These are phyloP conservation scores for Coelastrella sp. DNA, from an alignment of 139 green algal species.

Conservation along the genomic window DNA sequence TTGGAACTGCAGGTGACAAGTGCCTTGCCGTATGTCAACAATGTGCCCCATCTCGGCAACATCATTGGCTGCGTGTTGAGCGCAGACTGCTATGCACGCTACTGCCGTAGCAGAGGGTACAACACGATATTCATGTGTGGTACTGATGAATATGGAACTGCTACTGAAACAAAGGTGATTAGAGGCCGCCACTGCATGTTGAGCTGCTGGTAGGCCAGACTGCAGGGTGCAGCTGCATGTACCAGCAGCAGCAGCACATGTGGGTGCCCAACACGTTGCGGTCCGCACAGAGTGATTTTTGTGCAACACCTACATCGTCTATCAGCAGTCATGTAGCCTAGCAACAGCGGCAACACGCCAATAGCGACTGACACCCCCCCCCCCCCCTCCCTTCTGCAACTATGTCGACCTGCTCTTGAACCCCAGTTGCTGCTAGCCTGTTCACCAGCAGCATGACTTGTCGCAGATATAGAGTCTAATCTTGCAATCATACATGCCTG, in stretches of 20 bases:
- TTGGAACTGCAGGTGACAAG: conserved; percentile 83
- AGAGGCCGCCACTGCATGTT: too few species aligned
- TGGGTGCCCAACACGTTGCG: background rate
- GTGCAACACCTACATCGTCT: too few species aligned
- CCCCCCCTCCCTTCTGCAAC: background rate
- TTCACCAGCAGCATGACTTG: too few species aligned
- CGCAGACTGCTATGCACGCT: conserved; percentile 95
- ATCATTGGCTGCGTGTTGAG: conserved; percentile 99
- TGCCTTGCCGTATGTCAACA: conserved; percentile 99
- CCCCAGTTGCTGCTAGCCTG: too few species aligned
- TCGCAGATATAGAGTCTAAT: too few species aligned
- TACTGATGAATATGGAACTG: conserved; percentile 99
- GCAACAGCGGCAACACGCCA: background rate
- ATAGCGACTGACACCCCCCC: background rate
- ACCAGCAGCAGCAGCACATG: background rate
- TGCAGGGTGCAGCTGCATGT: background rate
- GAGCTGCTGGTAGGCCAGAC: background rate
- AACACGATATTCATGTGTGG: conserved; percentile 97
- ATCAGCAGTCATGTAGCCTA: background rate
- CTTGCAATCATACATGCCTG: too few species aligned
- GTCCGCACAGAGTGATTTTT: too few species aligned
- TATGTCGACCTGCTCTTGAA: too few species aligned
- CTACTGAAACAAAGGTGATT: conserved; percentile 96
- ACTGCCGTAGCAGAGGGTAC: conserved; percentile 88
- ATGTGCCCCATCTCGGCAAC: conserved; percentile 98